A percentile compares a stretch with the other conserved stretches of the same genome.
These are phyloP conservation scores for Angomonas desouzai DNA, from an alignment of 208 protist genomes.

Conservation along the genomic window DNA sequence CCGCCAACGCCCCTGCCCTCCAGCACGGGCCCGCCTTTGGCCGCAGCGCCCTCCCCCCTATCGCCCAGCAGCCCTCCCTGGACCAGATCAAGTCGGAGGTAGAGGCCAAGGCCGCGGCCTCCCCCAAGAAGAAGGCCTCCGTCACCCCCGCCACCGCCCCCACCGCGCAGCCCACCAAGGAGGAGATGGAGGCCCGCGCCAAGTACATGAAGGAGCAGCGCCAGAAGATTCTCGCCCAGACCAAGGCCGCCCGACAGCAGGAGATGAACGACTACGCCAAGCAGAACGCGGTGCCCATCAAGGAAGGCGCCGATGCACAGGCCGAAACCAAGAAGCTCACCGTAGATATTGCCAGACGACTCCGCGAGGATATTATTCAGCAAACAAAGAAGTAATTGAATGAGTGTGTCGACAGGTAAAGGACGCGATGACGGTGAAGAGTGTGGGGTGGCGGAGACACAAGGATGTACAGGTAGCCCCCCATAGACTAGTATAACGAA, in stretches of 20 bases:
- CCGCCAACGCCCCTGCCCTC: not conserved
- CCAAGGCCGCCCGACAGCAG: constrained; percentile 68
- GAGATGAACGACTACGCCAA: constrained; percentile 62
- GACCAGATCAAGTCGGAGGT: constrained; percentile 26
- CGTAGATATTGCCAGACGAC: constrained; percentile 73
- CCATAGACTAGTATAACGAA: no score
- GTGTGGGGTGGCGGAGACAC: no score
- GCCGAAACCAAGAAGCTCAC: constrained; percentile 55
- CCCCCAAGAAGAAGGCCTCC: not conserved
- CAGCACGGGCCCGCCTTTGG: constrained; percentile 19
- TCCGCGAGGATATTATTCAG: constrained; percentile 75
- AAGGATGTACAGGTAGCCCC: no score
- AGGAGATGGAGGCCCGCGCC: constrained; percentile 70
- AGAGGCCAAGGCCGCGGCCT: constrained; percentile 8
- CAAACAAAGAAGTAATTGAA: constrained; percentile 38
- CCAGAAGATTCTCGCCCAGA: constrained; percentile 66
- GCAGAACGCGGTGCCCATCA: constrained; percentile 21
- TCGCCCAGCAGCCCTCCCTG: constrained; percentile 37
- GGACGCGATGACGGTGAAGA: no score
- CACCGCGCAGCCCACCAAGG: constrained; percentile 29
- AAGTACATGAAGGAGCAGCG: constrained; percentile 84
- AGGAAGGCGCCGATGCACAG: constrained; percentile 10
- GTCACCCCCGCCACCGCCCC: not conserved
- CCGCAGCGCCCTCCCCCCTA: constrained; percentile 26
- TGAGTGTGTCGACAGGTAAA: no score